phyloP scores from a whole-genome alignment of 371 early-diverging fungal species.

The Mortierella sp. region DNA sequence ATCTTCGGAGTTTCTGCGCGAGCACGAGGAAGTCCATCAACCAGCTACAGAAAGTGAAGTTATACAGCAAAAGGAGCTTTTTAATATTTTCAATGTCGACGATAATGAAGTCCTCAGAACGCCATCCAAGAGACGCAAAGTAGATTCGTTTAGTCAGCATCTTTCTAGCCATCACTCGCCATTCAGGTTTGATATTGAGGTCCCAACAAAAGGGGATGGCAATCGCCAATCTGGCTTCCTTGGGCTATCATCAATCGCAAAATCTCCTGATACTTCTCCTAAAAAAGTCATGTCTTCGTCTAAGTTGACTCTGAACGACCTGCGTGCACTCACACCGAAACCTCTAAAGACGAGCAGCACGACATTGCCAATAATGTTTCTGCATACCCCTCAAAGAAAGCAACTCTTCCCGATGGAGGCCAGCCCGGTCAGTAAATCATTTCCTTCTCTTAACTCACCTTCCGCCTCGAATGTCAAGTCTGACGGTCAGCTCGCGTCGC shows the following conservation, averaged over 20 bases:
- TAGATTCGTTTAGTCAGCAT: background rate
- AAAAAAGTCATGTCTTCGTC: conserved; percentile 8
- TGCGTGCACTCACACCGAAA: conserved; percentile 50
- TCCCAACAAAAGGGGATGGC: conserved; percentile 6
- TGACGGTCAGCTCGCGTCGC: background rate
- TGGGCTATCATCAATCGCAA: background rate
- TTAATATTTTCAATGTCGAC: conserved; percentile 18
- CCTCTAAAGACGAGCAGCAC: conserved; percentile 11
- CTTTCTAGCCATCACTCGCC: conserved; percentile 8
- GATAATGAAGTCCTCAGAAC: conserved; percentile 24
- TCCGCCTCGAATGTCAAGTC: background rate
- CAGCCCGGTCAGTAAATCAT: conserved; percentile 4
- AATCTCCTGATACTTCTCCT: background rate
- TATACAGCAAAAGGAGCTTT: conserved; percentile 4
- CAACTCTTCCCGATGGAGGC: conserved; percentile 26
- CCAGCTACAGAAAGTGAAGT: background rate
- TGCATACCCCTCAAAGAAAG: conserved; percentile 49
- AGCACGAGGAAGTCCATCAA: background rate
- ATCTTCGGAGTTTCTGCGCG: conserved; percentile 25
- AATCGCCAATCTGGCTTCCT: background rate
- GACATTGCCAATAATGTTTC: conserved; percentile 44
- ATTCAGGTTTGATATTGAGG: conserved; percentile 10
- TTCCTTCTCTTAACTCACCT: conserved; percentile 16
- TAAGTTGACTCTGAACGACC: conserved; percentile 45
- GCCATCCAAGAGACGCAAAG: conserved; percentile 34